A percentile compares a stretch with the other conserved stretches of the same genome.
Evolutionary conservation across 140 eudicot species (phyloP).

Genomic region (Flaveria floridana): DNA sequence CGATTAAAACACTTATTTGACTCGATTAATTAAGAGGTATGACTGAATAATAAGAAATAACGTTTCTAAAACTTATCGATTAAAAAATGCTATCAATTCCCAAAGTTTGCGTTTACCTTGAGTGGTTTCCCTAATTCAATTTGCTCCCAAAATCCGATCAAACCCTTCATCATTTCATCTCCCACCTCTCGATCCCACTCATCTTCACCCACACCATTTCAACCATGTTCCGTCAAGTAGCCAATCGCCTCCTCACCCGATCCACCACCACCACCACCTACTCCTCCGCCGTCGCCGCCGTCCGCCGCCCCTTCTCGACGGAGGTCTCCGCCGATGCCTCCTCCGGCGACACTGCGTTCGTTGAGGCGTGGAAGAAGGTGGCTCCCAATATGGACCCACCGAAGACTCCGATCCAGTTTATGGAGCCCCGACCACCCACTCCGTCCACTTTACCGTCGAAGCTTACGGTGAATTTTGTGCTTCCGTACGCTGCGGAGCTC

Average conservation of each 20-base stretch:
- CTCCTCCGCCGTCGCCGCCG: slow-evolving; percentile 37
- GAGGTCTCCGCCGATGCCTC: slow-evolving; percentile 45
- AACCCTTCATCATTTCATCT: slow-evolving; percentile 24
- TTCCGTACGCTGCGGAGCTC: slow-evolving; percentile 57
- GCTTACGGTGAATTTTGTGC: slow-evolving; percentile 71
- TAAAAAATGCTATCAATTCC: neutral
- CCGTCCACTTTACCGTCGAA: slow-evolving; percentile 67
- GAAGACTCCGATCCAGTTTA: slow-evolving; percentile 61
- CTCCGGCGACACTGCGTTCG: slow-evolving; percentile 44
- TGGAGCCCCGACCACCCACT: slow-evolving; percentile 66
- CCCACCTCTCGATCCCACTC: slow-evolving; percentile 44
- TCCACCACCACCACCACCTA: slow-evolving; percentile 33
- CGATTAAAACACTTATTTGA: too few relatives aligned
- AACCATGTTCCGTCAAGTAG: slow-evolving; percentile 63
- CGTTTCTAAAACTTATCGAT: too few relatives aligned
- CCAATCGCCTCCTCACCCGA: slow-evolving; percentile 48
- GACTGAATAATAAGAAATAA: too few relatives aligned
- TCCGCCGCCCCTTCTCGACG: slow-evolving; percentile 47
- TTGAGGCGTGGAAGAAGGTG: slow-evolving; percentile 66
- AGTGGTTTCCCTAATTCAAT: slow-evolving; percentile 24
- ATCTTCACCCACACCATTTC: slow-evolving; percentile 16
- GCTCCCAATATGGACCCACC: slow-evolving; percentile 79
- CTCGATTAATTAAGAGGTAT: too few relatives aligned
- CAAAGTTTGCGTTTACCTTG: slow-evolving; percentile 26
- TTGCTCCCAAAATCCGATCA: slow-evolving; percentile 26